Evolutionary conservation across 2,329 filamentous ascomycete genomes (phyloP).

Genomic region (Paraphaeosphaeria sporulosa): DNA sequence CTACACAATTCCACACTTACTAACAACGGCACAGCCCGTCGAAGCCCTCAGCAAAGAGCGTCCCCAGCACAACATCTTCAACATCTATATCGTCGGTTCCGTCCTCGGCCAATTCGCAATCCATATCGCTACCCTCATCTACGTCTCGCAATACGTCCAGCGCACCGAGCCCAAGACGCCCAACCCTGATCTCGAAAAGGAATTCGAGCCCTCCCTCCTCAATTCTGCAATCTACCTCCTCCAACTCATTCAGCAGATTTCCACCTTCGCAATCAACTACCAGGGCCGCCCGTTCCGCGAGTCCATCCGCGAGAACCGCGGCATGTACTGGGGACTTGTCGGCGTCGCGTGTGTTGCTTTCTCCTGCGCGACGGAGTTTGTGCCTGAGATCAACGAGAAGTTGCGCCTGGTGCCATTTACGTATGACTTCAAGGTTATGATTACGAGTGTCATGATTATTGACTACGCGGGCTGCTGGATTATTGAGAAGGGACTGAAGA

Average conservation of each 20-base stretch:
- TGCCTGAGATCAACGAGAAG: conserved; percentile 93
- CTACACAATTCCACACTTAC: conserved; percentile 12
- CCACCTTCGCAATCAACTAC: conserved; percentile 99
- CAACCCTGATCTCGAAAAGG: conserved; percentile 88
- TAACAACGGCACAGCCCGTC: conserved; percentile 68
- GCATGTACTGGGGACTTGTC: conserved; percentile 97
- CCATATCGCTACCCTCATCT: conserved; percentile 92
- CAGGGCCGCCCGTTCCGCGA: conserved; percentile 98
- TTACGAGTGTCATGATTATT: conserved; percentile 83
- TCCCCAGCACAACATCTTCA: conserved; percentile 98
- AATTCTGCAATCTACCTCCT: conserved; percentile 97
- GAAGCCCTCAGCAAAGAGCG: conserved; percentile 96
- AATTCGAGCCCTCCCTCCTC: conserved; percentile 90
- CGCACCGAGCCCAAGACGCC: conserved; percentile 73
- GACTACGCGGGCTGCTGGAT: conserved; percentile 89
- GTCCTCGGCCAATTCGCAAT: conserved; percentile 97
- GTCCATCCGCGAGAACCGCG: conserved; percentile 91
- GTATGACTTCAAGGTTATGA: conserved; percentile 84
- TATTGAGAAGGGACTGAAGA: conserved; percentile 87
- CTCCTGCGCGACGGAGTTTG: conserved; percentile 90
- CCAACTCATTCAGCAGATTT: conserved; percentile 98
- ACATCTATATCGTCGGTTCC: conserved; percentile 97
- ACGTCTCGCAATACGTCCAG: conserved; percentile 89
- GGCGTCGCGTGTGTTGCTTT: conserved; percentile 91
- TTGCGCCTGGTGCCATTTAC: conserved; percentile 92